Evolutionary conservation across 164 flowering plant species (phyloP), one percentile per base, ranked within the genome.

Genomic region (Sextonia rubra): DNA sequence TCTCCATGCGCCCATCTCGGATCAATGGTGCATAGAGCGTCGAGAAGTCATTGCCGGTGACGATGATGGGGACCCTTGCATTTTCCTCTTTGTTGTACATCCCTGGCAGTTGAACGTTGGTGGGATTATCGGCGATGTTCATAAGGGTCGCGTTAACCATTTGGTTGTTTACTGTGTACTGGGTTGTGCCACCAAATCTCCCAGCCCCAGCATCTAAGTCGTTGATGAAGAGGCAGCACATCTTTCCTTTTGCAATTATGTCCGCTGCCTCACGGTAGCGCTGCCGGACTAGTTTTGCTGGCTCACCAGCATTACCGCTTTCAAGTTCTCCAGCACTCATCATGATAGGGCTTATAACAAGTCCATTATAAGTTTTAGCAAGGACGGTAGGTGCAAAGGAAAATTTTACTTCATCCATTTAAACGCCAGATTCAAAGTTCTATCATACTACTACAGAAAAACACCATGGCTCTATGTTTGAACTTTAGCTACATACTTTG

Each of bases 81-180:
- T 83, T 83, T 0, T 83, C 85, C 73, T 81, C 83, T 73, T 83
- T 85, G 81, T 82, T 84, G 84, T 83, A 83, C 85, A 85, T 83
- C 22, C 84, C 85, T 27, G 87, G 87, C 44, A 84, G 85, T 76
- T 84, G 85, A 24, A 85, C 87, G 29, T 68, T 81, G 37, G 87
- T 85, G 20, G 87, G 88, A 81, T 77, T 85, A 70, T 85, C 88
- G 32, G 88, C 84, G 37, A 85, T 83, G 82, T 85, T 85, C 88
- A 85, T 85, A 60, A 85, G 86, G 25, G 86, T 85, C 18, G 86
- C 88, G 30, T 83, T 83, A 60, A 83, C 88, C 86, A 85, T 85
- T 78, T 85, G 88, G 81, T 85, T 85, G 82, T 85, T 85, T 4
- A 83, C 88, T 24, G 87, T 85, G 78, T 81, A 83, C 70, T 85